Evolutionary conservation across 148 eudicot genomes (phyloP), one percentile per base, ranked within the genome.

Genomic region (Diospyros lotus): DNA sequence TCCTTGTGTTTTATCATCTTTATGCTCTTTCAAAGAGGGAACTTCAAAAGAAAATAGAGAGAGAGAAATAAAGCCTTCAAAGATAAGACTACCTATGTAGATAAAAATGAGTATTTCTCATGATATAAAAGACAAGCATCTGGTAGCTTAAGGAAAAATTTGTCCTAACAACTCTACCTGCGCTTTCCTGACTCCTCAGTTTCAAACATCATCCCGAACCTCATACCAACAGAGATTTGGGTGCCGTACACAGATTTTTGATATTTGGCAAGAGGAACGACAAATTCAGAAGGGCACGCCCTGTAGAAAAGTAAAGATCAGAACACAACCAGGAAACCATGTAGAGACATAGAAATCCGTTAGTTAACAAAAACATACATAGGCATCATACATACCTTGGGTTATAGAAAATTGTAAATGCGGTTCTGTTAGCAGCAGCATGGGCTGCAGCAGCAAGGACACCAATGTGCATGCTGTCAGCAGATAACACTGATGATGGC

Each of bases 121-220:
- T 5, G n/a, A 2, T 1, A 64, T 3, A 64, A 42, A 64, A 58
- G n/a, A 58, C 7, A 44, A 58, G 53, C 41, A 18, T 55, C 4
- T 2, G 12, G 40, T 17, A 15, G 42, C 6, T 17, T 38, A 18
- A 11, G 58, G 46, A 43, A 0, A 10, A 50, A 58, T 46, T 48
- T 12, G 3, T 58, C 3, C 6, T 8, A 12, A 53, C 64, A n/a
- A 45, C 56, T 65, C 65, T 82, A 93, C 98, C 98, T 93, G 82
- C 96, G 88, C 74, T 93, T 89, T 69, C 91, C 80, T 1, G 97
- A 95, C 71, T 95, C 99, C 75, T 95, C 99, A 0, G 98, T 95
- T 84, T 95, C 99, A 78, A 95, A 93, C 99, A 95, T 95, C 96
- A 95, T 95, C 42, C 99, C 97, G 54, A 93, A 95, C 82, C 99